Conservation (phyloP, 2,329 filamentous ascomycete species). For the Alternaria conjuncta region DNA sequence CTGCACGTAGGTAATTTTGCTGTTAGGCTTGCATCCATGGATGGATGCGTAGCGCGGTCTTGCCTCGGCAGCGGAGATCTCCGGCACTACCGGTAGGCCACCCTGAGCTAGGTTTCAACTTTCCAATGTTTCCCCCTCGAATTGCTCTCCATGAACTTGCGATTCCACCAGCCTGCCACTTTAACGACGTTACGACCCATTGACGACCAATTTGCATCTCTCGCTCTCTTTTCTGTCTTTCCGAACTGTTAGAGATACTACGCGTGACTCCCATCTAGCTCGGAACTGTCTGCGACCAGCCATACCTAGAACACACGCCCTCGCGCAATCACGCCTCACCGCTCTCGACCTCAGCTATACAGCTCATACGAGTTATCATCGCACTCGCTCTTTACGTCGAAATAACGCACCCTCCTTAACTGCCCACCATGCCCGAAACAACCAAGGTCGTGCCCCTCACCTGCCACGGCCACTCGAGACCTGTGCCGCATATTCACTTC, state of each 20-base stretch:
- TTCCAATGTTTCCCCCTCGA: slow-evolving; percentile 12
- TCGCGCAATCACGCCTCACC: slow-evolving; percentile 17
- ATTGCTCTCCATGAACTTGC: slow-evolving; percentile 12
- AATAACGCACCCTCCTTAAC: slow-evolving; percentile 1
- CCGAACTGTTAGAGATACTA: not conserved
- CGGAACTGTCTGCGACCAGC: slow-evolving; percentile 8
- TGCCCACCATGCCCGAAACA: slow-evolving; percentile 45
- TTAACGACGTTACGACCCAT: slow-evolving; percentile 43
- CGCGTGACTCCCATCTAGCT: not conserved
- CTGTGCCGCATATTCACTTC: slow-evolving; percentile 90
- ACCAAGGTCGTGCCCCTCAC: slow-evolving; percentile 81
- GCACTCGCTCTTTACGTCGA: not conserved
- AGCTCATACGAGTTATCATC: not conserved
- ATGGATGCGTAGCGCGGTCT: not conserved
- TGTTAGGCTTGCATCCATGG: too few relatives aligned
- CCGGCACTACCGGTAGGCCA: slow-evolving; percentile 16
- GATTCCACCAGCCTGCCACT: slow-evolving; percentile 14
- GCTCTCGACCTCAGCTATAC: slow-evolving; percentile 8
- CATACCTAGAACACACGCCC: slow-evolving; percentile 19
- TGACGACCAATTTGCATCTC: slow-evolving; percentile 33
- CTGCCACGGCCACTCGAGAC: slow-evolving; percentile 91
- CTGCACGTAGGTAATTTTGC: too few relatives aligned
- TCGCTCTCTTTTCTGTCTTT: slow-evolving; percentile 21
- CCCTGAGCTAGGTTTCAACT: slow-evolving; percentile 19
- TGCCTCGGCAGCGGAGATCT: slow-evolving; percentile 14